Evolutionary conservation across 2,329 filamentous ascomycete genomes (phyloP).

Genomic region (Capronia coronata): DNA sequence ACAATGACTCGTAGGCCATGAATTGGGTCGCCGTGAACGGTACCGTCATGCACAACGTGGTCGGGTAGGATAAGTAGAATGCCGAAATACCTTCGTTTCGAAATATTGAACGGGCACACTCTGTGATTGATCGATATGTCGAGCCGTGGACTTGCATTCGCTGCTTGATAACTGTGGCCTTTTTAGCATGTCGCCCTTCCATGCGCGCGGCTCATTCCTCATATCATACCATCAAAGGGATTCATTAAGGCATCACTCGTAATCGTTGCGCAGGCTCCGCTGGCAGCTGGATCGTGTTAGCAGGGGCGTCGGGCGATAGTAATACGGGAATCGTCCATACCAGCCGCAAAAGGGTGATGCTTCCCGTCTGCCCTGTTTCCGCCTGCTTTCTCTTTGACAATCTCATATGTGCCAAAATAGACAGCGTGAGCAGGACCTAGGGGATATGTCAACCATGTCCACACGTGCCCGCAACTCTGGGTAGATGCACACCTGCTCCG

Average conservation of each 20-base stretch:
- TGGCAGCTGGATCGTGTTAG: slow-evolving; percentile 61
- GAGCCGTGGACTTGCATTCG: slow-evolving; percentile 98
- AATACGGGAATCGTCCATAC: slow-evolving; percentile 46
- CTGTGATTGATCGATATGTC: slow-evolving; percentile 75
- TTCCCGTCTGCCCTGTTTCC: slow-evolving; percentile 74
- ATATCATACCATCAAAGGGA: slow-evolving; percentile 79
- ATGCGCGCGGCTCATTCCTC: background rate
- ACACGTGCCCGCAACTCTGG: slow-evolving; percentile 5
- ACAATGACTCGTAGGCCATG: slow-evolving; percentile 94
- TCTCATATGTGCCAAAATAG: slow-evolving; percentile 97
- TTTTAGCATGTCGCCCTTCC: slow-evolving; percentile 20
- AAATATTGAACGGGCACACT: slow-evolving; percentile 86
- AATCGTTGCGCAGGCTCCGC: slow-evolving; percentile 90
- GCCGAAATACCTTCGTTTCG: slow-evolving; percentile 77
- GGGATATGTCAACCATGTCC: slow-evolving; percentile 26
- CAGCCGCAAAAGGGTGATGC: slow-evolving; percentile 88
- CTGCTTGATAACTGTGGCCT: slow-evolving; percentile 84
- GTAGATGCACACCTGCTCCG: slow-evolving; percentile 66
- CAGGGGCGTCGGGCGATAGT: slow-evolving; percentile 12
- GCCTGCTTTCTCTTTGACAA: slow-evolving; percentile 91
- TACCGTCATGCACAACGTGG: slow-evolving; percentile 95
- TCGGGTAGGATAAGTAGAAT: slow-evolving; percentile 98
- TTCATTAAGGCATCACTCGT: slow-evolving; percentile 99
- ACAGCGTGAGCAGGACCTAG: slow-evolving; percentile 91
- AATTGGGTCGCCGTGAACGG: slow-evolving; percentile 97